These are phyloP conservation scores for Sclerotinia nivalis DNA, from an alignment of 2,329 filamentous ascomycete species.

Conservation along the genomic window DNA sequence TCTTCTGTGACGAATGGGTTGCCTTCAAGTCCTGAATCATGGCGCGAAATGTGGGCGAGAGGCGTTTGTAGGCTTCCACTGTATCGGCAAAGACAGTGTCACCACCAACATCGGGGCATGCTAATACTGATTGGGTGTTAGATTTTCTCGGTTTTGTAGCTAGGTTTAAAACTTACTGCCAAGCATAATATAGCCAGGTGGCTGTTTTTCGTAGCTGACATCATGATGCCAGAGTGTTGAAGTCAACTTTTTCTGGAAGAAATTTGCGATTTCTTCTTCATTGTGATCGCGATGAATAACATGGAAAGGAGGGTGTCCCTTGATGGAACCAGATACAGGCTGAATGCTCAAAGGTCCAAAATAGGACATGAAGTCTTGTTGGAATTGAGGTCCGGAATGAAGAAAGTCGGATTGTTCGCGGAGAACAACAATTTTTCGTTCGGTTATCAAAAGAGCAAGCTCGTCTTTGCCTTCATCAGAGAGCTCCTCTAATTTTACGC, in stretches of 20 bases:
- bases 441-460: constrained; percentile 46
- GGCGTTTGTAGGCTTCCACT: constrained; percentile 60
- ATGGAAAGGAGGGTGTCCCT: constrained; percentile 61
- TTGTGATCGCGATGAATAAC: constrained; percentile 66
- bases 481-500: constrained; percentile 45
- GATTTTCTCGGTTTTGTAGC: background rate
- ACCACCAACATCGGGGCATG: constrained; percentile 56
- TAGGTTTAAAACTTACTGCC: constrained; percentile 37
- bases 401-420: constrained; percentile 52
- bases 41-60: constrained; percentile 41
- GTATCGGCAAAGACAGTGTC: constrained; percentile 73
- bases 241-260: constrained; percentile 65
- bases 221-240: constrained; percentile 68
- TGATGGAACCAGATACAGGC: constrained; percentile 65
- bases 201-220: constrained; percentile 69
- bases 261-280: constrained; percentile 57
- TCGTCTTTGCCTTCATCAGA: constrained; percentile 45
- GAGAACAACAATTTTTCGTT: constrained; percentile 50
- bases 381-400: constrained; percentile 60
- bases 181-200: constrained; percentile 67
- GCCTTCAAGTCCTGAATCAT: constrained; percentile 60
- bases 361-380: constrained; percentile 60
- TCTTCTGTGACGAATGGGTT: constrained; percentile 59
- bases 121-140: constrained; percentile 17
- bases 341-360: constrained; percentile 68